Conservation (phyloP, 2,329 filamentous ascomycete species). For the Penicillium psychrosexuale region DNA sequence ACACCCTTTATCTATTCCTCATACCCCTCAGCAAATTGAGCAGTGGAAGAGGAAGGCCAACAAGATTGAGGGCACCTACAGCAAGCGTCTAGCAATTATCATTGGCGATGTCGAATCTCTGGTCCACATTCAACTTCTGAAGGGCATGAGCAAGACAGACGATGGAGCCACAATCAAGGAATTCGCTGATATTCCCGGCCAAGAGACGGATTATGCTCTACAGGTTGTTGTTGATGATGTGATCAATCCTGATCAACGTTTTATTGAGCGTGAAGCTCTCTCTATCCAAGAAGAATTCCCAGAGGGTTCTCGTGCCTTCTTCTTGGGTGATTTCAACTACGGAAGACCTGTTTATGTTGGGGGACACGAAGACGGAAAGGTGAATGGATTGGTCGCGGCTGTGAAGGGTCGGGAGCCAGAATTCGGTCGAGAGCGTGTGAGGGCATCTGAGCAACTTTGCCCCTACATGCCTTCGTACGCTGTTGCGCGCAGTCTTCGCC, state of each 20-base stretch:
- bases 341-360: conserved; percentile 83
- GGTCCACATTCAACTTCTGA: conserved; percentile 89
- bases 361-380: conserved; percentile 69
- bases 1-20: conserved; percentile 65
- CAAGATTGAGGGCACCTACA: conserved; percentile 81
- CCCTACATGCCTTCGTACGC: conserved; percentile 83
- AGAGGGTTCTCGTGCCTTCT: conserved; percentile 77
- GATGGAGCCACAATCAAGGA: conserved; percentile 90
- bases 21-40: conserved; percentile 71
- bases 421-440: conserved; percentile 73
- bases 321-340: conserved; percentile 89
- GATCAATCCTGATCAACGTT: conserved; percentile 84
- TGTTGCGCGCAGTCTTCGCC: conserved; percentile 75
- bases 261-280: conserved; percentile 83
- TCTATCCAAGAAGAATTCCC: conserved; percentile 92
- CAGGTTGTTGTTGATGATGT: conserved; percentile 90
- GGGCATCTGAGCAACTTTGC: conserved; percentile 64
- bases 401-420: conserved; percentile 72
- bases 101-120: conserved; percentile 85
- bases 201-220: conserved; percentile 86
- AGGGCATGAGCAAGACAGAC: conserved; percentile 84
- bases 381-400: conserved; percentile 73
- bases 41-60: conserved; percentile 82
- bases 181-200: conserved; percentile 78
- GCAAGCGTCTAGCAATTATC: conserved; percentile 82